Conservation (phyloP, 768 basidiomycete genomes). For the Pisolithus marmoratus region DNA sequence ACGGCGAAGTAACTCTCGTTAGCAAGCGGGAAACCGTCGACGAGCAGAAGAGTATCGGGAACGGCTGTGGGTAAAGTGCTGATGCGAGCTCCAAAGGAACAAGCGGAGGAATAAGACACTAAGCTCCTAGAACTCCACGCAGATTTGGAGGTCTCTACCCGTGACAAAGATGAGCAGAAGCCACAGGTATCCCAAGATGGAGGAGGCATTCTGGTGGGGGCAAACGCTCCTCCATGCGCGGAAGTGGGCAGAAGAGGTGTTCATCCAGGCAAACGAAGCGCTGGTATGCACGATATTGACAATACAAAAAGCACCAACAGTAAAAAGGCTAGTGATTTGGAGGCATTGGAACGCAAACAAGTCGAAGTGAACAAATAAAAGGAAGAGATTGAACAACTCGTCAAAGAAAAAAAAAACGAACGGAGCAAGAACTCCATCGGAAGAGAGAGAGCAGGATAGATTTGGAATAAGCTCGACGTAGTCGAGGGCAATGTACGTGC, state of each 20-base stretch:
- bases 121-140: slow-evolving; percentile 42
- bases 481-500: too few species aligned
- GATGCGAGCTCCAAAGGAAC: slow-evolving; percentile 41
- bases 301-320: slow-evolving; percentile 14
- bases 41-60: slow-evolving; percentile 41
- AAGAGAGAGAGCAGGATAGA: too few species aligned
- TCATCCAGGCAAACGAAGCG: slow-evolving; percentile 9
- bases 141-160: slow-evolving; percentile 42
- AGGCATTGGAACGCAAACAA: slow-evolving; percentile 18
- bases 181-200: slow-evolving; percentile 35
- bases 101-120: slow-evolving; percentile 39
- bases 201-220: too few species aligned
- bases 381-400: slow-evolving; percentile 20
- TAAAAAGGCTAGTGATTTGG: slow-evolving; percentile 17
- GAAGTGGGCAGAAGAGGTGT: not conserved
- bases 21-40: slow-evolving; percentile 55
- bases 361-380: slow-evolving; percentile 19
- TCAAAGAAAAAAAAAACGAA: slow-evolving; percentile 26
- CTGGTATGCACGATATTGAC: slow-evolving; percentile 11
- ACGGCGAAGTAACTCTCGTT: slow-evolving; percentile 36
- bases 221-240: too few species aligned
- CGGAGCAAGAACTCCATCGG: slow-evolving; percentile 11
- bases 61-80: slow-evolving; percentile 52
- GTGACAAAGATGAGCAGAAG: slow-evolving; percentile 43
- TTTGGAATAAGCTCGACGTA: too few species aligned